Evolutionary conservation across 179 eudicot genomes (phyloP), one percentile per base, ranked within the genome.

Genomic region (Nepenthes alata): DNA sequence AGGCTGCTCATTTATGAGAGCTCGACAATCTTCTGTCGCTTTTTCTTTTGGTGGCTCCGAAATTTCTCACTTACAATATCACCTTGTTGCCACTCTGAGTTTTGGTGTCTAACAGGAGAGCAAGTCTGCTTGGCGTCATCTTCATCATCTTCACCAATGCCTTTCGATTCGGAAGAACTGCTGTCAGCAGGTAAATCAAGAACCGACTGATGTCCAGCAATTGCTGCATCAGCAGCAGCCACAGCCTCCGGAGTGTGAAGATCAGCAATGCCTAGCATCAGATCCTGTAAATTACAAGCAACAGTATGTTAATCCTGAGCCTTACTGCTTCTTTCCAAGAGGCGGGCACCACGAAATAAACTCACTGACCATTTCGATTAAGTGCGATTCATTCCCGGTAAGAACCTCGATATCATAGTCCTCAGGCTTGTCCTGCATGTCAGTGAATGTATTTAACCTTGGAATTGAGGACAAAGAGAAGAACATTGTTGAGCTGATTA

Each of bases 191-290:
- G 64, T 52, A 83, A 60, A 60, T 73, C 59, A 50, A 82, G 63
- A 62, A 72, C 69, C 10, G 75, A 76, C 60, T 74, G 87, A 72
- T 73, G 60, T 65, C 91, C 89, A 54, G 78, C 82, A 8, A 84
- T 49, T 65, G 88, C 87, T 37, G 88, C 75, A 74, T 89, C 88
- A 14, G 96, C 96, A 34, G 95, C 95, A 62, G 87, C 76, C 67
- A 84, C 63, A 37, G 96, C 96, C 63, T 86, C 95, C 2, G 88
- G 83, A 34, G 96, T 86, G 61, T 84, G 82, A 54, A 89, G 91
- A 70, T 89, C 95, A 49, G 96, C 89, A 66, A 90, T 80, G 47
- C 97, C 97, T 64, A 89, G 65, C 89, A 87, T 89, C 79, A 89
- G 69, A 77, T 89, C 95, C 95, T 89, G 62, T 39, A 52, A 25